Conservation (phyloP, 805 yeast species). For the Metschnikowia cerradonensis region DNA sequence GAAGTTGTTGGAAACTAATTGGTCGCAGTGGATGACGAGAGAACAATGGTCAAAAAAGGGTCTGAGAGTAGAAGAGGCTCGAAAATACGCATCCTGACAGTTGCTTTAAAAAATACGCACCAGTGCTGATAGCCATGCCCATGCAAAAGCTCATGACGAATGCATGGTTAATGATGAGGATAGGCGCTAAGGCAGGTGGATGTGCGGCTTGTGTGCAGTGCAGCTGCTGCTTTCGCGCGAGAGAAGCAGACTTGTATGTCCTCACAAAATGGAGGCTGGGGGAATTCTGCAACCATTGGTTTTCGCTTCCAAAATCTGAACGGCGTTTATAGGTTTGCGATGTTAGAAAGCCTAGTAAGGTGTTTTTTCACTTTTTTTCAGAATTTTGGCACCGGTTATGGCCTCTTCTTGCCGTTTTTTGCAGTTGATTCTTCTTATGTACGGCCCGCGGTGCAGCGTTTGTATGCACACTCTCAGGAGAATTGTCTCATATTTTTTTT, state of each 20-base stretch:
- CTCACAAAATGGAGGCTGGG: not conserved
- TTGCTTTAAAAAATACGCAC: conserved; percentile 3
- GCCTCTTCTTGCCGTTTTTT: not conserved
- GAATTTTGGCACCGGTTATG: not conserved
- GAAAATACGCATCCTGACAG: not conserved
- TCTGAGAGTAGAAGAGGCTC: not conserved
- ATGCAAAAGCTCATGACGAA: conserved; percentile 2
- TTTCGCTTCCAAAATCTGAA: conserved; percentile 3
- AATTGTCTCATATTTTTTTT: conserved; percentile 3
- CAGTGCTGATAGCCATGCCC: not conserved
- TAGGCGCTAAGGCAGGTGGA: not conserved
- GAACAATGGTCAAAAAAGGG: not conserved
- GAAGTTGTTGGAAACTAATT: conserved; percentile 2
- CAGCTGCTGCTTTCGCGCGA: not conserved
- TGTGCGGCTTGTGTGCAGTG: not conserved
- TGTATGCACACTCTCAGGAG: conserved; percentile 2
- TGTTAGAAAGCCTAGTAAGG: not conserved
- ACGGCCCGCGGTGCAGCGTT: not conserved
- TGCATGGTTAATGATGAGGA: not conserved
- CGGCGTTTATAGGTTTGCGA: not conserved
- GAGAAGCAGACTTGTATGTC: conserved; percentile 3
- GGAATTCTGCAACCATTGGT: conserved; percentile 1
- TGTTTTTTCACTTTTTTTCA: not conserved
- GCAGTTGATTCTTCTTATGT: not conserved
- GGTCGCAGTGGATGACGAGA: not conserved